A percentile compares a stretch with the other conserved stretches of the same genome.
Conservation (phyloP, 2,329 filamentous ascomycete species). For the Paecilomyces fulvus region DNA sequence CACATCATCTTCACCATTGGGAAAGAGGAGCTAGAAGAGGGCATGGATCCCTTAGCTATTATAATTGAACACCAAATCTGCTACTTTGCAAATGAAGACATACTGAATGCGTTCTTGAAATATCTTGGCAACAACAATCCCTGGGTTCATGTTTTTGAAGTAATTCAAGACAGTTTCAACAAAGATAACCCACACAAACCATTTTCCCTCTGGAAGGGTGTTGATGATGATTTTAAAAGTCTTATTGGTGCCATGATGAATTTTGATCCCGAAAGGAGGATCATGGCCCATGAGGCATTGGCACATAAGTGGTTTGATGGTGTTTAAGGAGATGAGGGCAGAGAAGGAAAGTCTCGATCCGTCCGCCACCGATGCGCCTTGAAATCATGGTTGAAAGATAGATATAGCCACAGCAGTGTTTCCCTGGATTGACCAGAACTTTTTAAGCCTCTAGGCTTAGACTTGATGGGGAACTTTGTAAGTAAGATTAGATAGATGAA, state of each 20-base stretch:
- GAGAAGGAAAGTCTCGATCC: background rate
- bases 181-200: conserved; percentile 35
- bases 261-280: conserved; percentile 23
- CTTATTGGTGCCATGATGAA: conserved; percentile 23
- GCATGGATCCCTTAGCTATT: conserved; percentile 27
- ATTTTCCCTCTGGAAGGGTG: conserved; percentile 32
- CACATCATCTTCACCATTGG: conserved; percentile 34
- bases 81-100: conserved; percentile 38
- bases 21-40: conserved; percentile 24
- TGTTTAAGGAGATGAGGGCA: background rate
- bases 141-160: conserved; percentile 30
- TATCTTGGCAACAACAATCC: conserved; percentile 35
- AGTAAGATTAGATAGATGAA: no score
- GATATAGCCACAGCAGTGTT: no score
- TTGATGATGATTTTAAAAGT: conserved; percentile 23
- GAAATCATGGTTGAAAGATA: no score
- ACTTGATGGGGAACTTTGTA: no score
- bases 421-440: no score
- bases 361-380: no score
- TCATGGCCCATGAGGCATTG: conserved; percentile 25
- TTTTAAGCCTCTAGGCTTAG: no score
- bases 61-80: conserved; percentile 41
- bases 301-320: conserved; percentile 17
- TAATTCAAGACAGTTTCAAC: conserved; percentile 33
- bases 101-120: conserved; percentile 33